These are phyloP conservation scores for Hondaea fermentalgiana DNA, from an alignment of 108 stramenopile genomes.

Conservation along the genomic window DNA sequence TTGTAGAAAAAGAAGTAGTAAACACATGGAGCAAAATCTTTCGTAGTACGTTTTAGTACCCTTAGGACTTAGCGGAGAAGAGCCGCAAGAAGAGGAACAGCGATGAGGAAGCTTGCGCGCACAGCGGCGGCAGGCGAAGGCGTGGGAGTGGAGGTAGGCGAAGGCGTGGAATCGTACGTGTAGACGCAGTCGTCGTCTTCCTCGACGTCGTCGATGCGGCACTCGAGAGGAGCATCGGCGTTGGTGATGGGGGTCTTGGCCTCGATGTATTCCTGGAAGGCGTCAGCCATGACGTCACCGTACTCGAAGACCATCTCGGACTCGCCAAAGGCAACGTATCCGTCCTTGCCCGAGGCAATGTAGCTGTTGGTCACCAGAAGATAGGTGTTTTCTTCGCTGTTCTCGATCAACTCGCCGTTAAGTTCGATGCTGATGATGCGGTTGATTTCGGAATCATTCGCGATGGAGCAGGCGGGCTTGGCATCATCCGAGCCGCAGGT, in stretches of 20 bases:
- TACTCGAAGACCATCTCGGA: background rate
- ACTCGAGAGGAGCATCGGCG: background rate
- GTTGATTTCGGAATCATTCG: background rate
- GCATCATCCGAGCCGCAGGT: background rate
- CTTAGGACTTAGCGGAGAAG: too few relatives aligned
- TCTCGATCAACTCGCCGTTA: background rate
- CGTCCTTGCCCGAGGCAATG: background rate
- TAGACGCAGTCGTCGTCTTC: background rate
- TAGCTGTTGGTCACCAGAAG: background rate
- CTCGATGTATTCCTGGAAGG: background rate
- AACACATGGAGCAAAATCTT: too few relatives aligned
- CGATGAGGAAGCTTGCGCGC: too few relatives aligned
- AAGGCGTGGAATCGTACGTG: background rate
- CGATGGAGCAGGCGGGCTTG: background rate
- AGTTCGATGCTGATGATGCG: background rate
- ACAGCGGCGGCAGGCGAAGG: background rate
- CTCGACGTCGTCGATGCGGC: background rate
- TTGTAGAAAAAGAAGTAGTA: too few relatives aligned
- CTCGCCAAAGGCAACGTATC: background rate
- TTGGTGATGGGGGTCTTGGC: background rate
- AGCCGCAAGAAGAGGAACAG: too few relatives aligned
- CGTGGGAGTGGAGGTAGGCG: background rate
- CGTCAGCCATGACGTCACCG: background rate
- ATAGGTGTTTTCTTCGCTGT: background rate
- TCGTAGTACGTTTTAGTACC: too few relatives aligned